These are phyloP conservation scores for Neopestalotiopsis rosae DNA, from an alignment of 2,329 filamentous ascomycete genomes.

Conservation along the genomic window DNA sequence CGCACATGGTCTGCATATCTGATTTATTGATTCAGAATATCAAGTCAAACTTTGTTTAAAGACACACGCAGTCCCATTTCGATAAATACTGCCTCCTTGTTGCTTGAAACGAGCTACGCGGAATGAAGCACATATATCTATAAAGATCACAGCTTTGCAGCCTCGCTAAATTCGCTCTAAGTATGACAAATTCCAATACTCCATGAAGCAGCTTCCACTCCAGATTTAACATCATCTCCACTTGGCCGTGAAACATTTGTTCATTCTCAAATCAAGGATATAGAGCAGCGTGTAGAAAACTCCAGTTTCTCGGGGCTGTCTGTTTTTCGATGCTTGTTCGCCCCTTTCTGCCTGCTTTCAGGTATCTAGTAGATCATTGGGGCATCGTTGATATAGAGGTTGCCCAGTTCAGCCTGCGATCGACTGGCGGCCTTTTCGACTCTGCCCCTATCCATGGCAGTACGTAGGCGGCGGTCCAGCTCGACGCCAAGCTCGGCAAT, in stretches of 20 bases:
- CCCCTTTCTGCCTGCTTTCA: neutral
- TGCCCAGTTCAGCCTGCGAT: conserved; percentile 13
- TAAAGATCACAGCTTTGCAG: too few species aligned
- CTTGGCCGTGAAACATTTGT: neutral
- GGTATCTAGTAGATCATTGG: neutral
- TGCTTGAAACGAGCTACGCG: too few species aligned
- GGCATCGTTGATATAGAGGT: conserved; percentile 8
- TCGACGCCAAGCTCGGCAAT: conserved; percentile 29
- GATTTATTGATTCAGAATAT: too few species aligned
- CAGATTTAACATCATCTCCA: neutral
- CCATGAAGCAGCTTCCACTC: neutral
- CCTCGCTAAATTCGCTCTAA: neutral
- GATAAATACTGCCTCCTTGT: neutral
- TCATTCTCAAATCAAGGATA: neutral
- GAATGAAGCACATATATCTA: too few species aligned
- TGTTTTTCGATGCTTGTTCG: neutral
- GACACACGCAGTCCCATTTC: neutral
- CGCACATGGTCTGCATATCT: too few species aligned
- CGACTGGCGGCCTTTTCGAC: neutral
- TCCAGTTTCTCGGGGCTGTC: neutral
- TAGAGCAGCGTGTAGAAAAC: neutral
- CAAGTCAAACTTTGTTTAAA: neutral
- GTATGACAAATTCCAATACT: neutral
- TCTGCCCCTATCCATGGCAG: conserved; percentile 14
- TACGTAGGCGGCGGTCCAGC: conserved; percentile 17